Conservation (phyloP, 345 rosid species). For the Brassica nigra region DNA sequence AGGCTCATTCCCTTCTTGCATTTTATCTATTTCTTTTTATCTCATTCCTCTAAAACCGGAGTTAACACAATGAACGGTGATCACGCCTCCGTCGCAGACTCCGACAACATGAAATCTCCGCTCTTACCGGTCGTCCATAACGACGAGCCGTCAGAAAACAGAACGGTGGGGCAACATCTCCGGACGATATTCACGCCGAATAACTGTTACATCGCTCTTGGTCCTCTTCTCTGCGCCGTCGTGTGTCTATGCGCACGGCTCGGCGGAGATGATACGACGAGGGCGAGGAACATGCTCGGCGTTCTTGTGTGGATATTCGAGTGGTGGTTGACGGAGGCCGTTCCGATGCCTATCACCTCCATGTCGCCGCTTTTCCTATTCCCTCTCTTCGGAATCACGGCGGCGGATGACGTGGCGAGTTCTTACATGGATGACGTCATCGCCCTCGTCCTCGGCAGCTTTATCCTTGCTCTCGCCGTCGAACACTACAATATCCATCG, state of each 20-base stretch:
- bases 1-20: slow-evolving; percentile 1
- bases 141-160: background rate
- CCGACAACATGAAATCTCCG: slow-evolving; percentile 56
- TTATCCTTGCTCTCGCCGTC: slow-evolving; percentile 89
- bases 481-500: slow-evolving; percentile 89
- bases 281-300: slow-evolving; percentile 73
- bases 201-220: slow-evolving; percentile 60
- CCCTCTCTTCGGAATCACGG: slow-evolving; percentile 74
- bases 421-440: slow-evolving; percentile 96
- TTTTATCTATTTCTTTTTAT: background rate
- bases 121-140: slow-evolving; percentile 57
- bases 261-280: slow-evolving; percentile 47
- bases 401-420: slow-evolving; percentile 65
- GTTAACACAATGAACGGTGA: slow-evolving; percentile 41
- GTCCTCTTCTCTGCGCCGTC: slow-evolving; percentile 61
- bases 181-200: slow-evolving; percentile 47
- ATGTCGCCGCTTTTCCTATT: slow-evolving; percentile 83
- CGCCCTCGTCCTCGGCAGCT: slow-evolving; percentile 85
- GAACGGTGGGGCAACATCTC: slow-evolving; percentile 12
- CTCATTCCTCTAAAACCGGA: background rate
- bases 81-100: slow-evolving; percentile 22
- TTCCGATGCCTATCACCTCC: slow-evolving; percentile 94
- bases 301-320: slow-evolving; percentile 77
- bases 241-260: slow-evolving; percentile 52
- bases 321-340: slow-evolving; percentile 96